Conservation (phyloP, 257 asterid species). For the Fraxinus excelsior region DNA sequence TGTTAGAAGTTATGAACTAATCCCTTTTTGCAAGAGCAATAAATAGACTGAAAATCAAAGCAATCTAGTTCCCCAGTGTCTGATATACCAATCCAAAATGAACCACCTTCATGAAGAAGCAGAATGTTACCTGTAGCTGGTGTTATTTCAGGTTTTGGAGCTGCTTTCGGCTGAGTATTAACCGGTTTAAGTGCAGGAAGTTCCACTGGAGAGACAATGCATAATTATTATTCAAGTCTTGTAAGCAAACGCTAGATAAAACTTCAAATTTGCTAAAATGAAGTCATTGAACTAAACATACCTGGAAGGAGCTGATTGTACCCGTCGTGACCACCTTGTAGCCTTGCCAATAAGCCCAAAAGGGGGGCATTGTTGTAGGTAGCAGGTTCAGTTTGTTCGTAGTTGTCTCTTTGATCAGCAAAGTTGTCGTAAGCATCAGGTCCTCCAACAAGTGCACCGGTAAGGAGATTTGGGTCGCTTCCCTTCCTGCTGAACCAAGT, state of each 20-base stretch:
- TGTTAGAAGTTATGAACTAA: background rate
- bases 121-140: constrained; percentile 61
- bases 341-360: constrained; percentile 79
- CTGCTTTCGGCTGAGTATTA: constrained; percentile 42
- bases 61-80: background rate
- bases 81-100: background rate
- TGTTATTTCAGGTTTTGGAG: constrained; percentile 42
- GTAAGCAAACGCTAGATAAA: background rate
- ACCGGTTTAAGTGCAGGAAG: constrained; percentile 49
- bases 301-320: constrained; percentile 94
- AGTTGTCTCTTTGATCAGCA: constrained; percentile 92
- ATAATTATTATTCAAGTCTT: background rate
- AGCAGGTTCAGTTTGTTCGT: constrained; percentile 98
- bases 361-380: constrained; percentile 95
- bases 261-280: background rate
- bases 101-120: background rate
- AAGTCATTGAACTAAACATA: constrained; percentile 19
- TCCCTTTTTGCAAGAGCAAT: background rate
- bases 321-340: constrained; percentile 70
- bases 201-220: constrained; percentile 39
- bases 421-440: constrained; percentile 99
- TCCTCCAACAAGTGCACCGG: constrained; percentile 97
- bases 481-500: constrained; percentile 83
- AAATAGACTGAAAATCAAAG: background rate
- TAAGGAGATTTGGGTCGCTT: constrained; percentile 82